Base-by-base conservation (phyloP, 257 asterid species). In the Orobanche coerulescens region DNA sequence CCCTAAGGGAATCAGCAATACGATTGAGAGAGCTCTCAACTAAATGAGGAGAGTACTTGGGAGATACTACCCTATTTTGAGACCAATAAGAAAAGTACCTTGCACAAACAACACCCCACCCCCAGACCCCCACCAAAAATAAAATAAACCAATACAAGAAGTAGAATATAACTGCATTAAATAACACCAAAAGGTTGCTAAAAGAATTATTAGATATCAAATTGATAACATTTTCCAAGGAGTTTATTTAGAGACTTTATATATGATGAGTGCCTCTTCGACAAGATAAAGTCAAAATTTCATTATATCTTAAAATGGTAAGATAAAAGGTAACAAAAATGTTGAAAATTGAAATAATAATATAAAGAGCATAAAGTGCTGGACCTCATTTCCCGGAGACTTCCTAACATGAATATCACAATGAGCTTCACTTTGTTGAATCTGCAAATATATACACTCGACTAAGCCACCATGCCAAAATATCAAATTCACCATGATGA, bases 301-400 rank as follows among this genome's bases (percentile, higher is more conserved):
- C 67, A 64, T 34, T 33, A 60, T 16, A 31, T 52, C 61, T 23
- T 48, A 23, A 20, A 42, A 34, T 43, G 44, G 24, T 61, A 26
- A 7, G n/a, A n/a, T n/a, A n/a, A 26, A 15, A 25, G 60, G 18
- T 49, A 42, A 36, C 18, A 40, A 43, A 33, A 66, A 71, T 1
- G 61, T 24, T 28, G 36, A 19, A 52, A 1, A 1, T n/a, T n/a
- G n/a, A n/a, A 46, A 46, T 12, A 62, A 46, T 59, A 52, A 46
- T 25, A 4, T 31, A 24, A 51, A 13, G 44, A 16, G 51, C 67
- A 44, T 56, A 68, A 68, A 16, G 58, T 43, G 28, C 66, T 25
- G 59, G 73, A 84, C 96, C 95, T 74, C 88, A 68, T 60, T 54
- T 34, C 76, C 93, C 19, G 74, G 82, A 74, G 86, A 76, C 68